Evolutionary conservation across 352 stramenopile species (phyloP), one percentile per base, ranked within the genome.

Genomic region (Phytophthora pini): DNA sequence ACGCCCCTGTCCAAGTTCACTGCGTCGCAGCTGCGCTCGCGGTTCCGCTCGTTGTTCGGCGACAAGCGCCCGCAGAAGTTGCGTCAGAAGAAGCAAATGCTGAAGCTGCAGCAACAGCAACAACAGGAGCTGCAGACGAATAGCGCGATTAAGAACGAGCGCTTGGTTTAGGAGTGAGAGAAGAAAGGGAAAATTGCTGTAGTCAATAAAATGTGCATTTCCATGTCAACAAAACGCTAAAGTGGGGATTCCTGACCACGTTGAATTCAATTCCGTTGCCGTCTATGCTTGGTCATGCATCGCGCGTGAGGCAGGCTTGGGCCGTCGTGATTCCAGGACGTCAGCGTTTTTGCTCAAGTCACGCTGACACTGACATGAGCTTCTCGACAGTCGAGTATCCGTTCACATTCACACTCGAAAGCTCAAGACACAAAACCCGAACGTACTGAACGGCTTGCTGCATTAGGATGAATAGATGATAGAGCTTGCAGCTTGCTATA

Each of bases 51-150:
- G 29, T 68, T 90, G 38, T 93, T 90, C 44, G 84, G 84, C 26
- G 84, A 93, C 69, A 93, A 93, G 62, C 80, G 81, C 2, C 84
- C 84, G 20, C 82, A 93, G 61, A 88, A 85, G 45, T 64, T 89
- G 55, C 76, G 79, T 22, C 77, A 87, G 53, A 84, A 84, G 70
- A 88, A 88, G 67, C 74, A 88, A 51, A 68, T 86, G 72, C 67
- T 79, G 12, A 88, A 88, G 54, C 44, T 86, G 34, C 79, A 88
- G 58, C 76, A 84, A 57, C 71, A 68, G 32, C 52, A 77, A 20
- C 41, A 79, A 45, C 27, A 68, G 39, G 40, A 68, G 39, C 41
- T 79, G 39, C 61, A 72, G 40, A 46, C 62, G 39, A 56, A 51
- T 60, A 61, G 41, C n/a, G 32, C 50, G 51, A 22, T 70, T 47